Evolutionary conservation across 2,329 filamentous ascomycete species (phyloP), one percentile per base, ranked within the genome.

Genomic region (Trichoderma polysporum): DNA sequence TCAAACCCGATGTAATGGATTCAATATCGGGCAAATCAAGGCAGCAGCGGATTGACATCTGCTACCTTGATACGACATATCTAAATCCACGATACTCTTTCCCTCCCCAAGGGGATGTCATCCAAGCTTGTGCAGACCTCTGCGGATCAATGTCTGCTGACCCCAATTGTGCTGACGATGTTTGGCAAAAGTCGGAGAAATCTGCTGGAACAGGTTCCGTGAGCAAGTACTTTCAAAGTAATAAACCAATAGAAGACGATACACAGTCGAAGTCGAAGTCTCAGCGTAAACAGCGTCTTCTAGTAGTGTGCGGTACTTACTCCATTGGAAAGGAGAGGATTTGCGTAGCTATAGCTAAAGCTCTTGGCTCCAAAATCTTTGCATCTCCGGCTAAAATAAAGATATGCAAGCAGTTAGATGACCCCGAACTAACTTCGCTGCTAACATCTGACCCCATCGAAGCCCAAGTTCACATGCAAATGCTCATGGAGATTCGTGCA

Each of bases 261-360:
- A 74, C 78, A 60, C 75, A 77, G 52, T 68, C 76, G 3, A 60
- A 68, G 1, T 70, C 69, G 31, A 67, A 70, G 8, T 69, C 74
- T 12, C 70, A 70, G 12, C 70, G 73, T 70, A 70, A 74, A 70
- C 72, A 91, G 54, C 89, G 93, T 4, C 84, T 99, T 2, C 85
- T 99, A 0, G 92, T 99, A 5, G 88, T 99, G 7, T 96, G 97
- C 68, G 95, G 95, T 52, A 99, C 95, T 0, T 99, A 99, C 79
- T 96, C 91, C 72, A 99, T 99, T 73, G 95, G 95, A 74, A 99
- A 99, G 79, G 95, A 99, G 78, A 90, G 94, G 47, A 94, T 99
- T 71, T 98, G 94, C 76, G 84, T 97, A 35, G 94, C 93, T 50
- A 97, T 99, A 70, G 95, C 95, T 4, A 88, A 90, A 72, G 94